Base-by-base conservation (phyloP, 768 basidiomycete species). In the Panaeolus cyanescens region DNA sequence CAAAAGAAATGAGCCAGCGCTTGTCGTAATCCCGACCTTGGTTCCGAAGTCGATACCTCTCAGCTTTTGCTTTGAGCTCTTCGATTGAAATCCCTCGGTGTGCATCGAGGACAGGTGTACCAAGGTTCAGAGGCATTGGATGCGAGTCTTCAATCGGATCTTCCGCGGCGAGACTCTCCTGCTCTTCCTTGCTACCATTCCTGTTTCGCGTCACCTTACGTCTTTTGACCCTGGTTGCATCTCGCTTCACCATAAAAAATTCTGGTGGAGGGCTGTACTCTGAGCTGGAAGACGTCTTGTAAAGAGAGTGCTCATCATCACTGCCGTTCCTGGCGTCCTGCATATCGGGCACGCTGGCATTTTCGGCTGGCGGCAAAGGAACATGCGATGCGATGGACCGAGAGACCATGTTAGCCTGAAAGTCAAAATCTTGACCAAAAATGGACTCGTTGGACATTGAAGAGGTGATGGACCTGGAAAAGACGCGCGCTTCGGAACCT, bases 1-100 rank as follows among this genome's bases (percentile, higher is more conserved):
- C 88, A 69, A 89, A 91, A 30, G 80, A 81, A 45, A 85, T 79
- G 54, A 91, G 72, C 87, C 89, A 91, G 13, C 73, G 72, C 68
- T 85, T 85, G 68, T 89, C 86, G 60, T 89, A 83, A n/a, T 84
- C 83, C 54, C 75, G 70, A 22, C 82, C 83, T 59, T 85, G 83
- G 64, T 89, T 80, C 28, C 82, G 80, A 12, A 74, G 65, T 55
- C 80, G 79, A 68, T 85, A 89, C 32, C 80, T 78, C 42, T 80
- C 79, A 37, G 87, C 89, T 66, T 79, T 84, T 31, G 75, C 76
- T 54, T 81, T 77, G 22, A 91, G 80, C 20, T 85, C 84, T 32
- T 75, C 74, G 30, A 89, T 72, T 15, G 75, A 72, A 37, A 91
- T 77, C 30, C 90, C 90, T 39, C 78, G 74, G 66, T 91, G 87